Base-by-base conservation (phyloP, 805 yeast genomes). In the Cyberlindnera sargentensis region DNA sequence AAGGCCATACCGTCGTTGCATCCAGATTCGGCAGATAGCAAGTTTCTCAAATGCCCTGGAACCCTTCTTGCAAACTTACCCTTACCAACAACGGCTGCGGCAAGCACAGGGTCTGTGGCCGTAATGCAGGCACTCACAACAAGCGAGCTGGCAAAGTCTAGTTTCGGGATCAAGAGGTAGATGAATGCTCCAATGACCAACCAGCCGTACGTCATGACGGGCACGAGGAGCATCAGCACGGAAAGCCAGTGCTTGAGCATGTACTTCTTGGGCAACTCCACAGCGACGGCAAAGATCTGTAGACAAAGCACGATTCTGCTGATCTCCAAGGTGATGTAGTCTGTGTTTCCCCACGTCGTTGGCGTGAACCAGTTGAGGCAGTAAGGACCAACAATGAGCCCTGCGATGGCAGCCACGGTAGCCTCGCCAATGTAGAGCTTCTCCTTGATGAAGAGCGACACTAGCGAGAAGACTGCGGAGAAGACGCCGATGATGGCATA, bases 1-100 rank as follows among this genome's bases (percentile, higher is more conserved):
- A 86, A 89, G 0, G 96, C 96, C 93, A 89, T 83, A 36, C 97
- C 97, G 58, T 89, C 97, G 62, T 89, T 89, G 60, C 95, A 84
- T 4, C 90, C 95, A 0, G 91, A 82, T 55, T 84, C 95, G 0
- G 95, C 95, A 29, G 90, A 77, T 26, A 90, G 67, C 38, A 89
- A 64, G 57, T 88, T 84, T 53, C 95, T 72, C 65, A 89, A 71
- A 64, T 89, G 96, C n/a, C 95, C 95, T 1, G 96, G 95, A 15
- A 89, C 95, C 43, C 95, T 75, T 56, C 77, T 78, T 10, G 96
- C 95, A 61, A 89, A 89, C 59, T 86, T 85, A 51, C 95, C 95
- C 55, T 85, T 89, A 62, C 96, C 95, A 8, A 89, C 96, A 33
- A 89, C 95, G 3, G 96, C 95, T 15, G 95, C 93, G 2, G 96